phyloP scores from a whole-genome alignment of 1,284 basidiomycete species.

The Trichosporon faecale region DNA sequence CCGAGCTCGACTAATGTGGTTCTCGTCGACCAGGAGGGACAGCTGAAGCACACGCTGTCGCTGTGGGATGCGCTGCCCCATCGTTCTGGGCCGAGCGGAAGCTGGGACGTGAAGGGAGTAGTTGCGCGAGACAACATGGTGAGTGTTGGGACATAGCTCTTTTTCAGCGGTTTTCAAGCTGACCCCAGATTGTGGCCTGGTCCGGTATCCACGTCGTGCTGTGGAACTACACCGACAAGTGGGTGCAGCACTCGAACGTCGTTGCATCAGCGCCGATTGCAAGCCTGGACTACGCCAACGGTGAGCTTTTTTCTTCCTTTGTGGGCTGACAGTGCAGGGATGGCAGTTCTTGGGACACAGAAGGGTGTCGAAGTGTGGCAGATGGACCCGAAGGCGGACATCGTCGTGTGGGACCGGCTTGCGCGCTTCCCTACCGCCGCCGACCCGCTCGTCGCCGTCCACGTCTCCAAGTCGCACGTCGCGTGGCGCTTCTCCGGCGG shows the following conservation, averaged over 20 bases:
- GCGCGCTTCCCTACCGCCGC: background rate
- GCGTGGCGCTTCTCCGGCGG: slow-evolving; percentile 36
- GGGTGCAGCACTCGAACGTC: slow-evolving; percentile 41
- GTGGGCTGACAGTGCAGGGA: slow-evolving; percentile 25
- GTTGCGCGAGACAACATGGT: slow-evolving; percentile 30
- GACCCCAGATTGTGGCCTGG: slow-evolving; percentile 45
- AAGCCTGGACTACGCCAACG: slow-evolving; percentile 34
- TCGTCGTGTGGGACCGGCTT: slow-evolving; percentile 44
- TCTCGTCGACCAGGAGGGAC: slow-evolving; percentile 32
- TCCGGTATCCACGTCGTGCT: slow-evolving; percentile 40
- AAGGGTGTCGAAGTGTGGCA: slow-evolving; percentile 44
- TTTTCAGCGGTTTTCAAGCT: background rate
- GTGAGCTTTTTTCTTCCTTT: slow-evolving; percentile 23
- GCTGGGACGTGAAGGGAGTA: slow-evolving; percentile 35
- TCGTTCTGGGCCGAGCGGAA: slow-evolving; percentile 32
- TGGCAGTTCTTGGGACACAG: slow-evolving; percentile 34
- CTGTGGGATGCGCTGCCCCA: slow-evolving; percentile 47
- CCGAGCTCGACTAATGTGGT: slow-evolving; percentile 41
- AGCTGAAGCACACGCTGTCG: slow-evolving; percentile 38
- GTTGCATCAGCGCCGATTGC: slow-evolving; percentile 33
- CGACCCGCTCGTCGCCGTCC: slow-evolving; percentile 14
- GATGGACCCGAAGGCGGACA: slow-evolving; percentile 31
- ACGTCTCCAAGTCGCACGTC: slow-evolving; percentile 31
- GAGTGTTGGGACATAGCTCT: slow-evolving; percentile 7
- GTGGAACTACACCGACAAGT: slow-evolving; percentile 35